Evolutionary conservation across 495 filamentous ascomycete genomes (phyloP).

Genomic region (Penicillium antarcticum): DNA sequence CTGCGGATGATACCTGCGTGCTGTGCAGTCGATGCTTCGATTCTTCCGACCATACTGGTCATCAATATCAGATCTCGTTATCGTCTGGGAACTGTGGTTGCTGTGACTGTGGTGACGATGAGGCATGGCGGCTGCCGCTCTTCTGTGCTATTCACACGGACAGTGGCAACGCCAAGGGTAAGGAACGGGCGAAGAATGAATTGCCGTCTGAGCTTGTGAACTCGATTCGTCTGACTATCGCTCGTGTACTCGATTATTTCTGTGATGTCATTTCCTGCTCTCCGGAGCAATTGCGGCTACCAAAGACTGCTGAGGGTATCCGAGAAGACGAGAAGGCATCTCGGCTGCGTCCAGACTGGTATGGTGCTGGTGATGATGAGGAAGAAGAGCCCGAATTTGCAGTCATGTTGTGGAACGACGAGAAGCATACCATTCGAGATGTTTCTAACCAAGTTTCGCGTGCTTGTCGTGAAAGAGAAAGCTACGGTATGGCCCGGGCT

Average conservation of each 20-base stretch:
- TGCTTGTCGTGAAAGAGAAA: constrained; percentile 71
- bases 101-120: constrained; percentile 93
- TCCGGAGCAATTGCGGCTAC: constrained; percentile 85
- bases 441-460: constrained; percentile 84
- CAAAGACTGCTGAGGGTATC: constrained; percentile 78
- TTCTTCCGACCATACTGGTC: constrained; percentile 89
- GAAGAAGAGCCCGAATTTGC: constrained; percentile 70
- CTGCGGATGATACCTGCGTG: constrained; percentile 80
- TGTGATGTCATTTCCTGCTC: constrained; percentile 98
- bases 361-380: constrained; percentile 54
- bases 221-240: constrained; percentile 78
- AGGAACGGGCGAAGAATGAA: constrained; percentile 50
- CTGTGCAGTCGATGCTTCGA: constrained; percentile 92
- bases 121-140: constrained; percentile 86
- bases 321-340: constrained; percentile 77
- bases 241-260: constrained; percentile 83
- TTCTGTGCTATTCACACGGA: constrained; percentile 91
- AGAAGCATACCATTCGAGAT: constrained; percentile 95
- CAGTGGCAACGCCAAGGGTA: constrained; percentile 54
- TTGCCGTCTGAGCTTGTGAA: constrained; percentile 71
- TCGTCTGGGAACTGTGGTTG: constrained; percentile 90
- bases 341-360: constrained; percentile 70
- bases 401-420: constrained; percentile 95
- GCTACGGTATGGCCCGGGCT: constrained; percentile 70
- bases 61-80: constrained; percentile 81